Evolutionary conservation across 2,329 filamentous ascomycete genomes (phyloP), one percentile per base, ranked within the genome.

Genomic region (Alternaria sp.): DNA sequence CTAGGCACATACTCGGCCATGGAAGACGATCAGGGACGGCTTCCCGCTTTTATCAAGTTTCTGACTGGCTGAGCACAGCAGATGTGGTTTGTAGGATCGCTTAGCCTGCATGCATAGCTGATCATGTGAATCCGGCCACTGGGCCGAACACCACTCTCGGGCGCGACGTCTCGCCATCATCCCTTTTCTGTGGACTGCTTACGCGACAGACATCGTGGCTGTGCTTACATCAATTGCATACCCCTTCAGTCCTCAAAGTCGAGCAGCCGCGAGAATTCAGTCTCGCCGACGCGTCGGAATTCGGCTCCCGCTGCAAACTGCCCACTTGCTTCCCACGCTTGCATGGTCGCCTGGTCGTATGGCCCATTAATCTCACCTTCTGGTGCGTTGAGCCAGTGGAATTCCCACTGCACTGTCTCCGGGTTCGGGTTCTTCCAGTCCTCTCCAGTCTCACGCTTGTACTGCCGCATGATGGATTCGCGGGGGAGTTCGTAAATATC

Each of bases 401-500:
- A 99, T 80, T 98, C 92, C 94, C 95, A 99, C 84, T 88, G 87
- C 56, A 71, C 60, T 23, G 73, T 73, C 17, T 74, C 76, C 23
- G 79, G 75, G 50, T 81, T 74, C 6, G 84, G 82, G 45, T 89
- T 87, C 56, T 86, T 82, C 96, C 96, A 99, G 9, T 91, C 88
- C 72, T 97, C 93, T 32, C 94, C 94, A 0, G 93, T 93, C 79
- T 97, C 94, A 54, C 89, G 89, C 67, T 87, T 87, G 79, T 93
- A 98, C 77, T 95, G 91, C 32, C 96, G 87, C 57, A 94, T 88
- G 26, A 99, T 86, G 64, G 91, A 80, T 80, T 98, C 96, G 61
- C 94, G 87, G 77, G 96, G 93, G 47, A 90, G 87, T 61, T 98
- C 93, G 81, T 98, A 99, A 53, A 98, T 90, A n/a, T 98, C 93